phyloP scores from a whole-genome alignment of 2,329 filamentous ascomycete genomes.

The Epichloe glyceriae region DNA sequence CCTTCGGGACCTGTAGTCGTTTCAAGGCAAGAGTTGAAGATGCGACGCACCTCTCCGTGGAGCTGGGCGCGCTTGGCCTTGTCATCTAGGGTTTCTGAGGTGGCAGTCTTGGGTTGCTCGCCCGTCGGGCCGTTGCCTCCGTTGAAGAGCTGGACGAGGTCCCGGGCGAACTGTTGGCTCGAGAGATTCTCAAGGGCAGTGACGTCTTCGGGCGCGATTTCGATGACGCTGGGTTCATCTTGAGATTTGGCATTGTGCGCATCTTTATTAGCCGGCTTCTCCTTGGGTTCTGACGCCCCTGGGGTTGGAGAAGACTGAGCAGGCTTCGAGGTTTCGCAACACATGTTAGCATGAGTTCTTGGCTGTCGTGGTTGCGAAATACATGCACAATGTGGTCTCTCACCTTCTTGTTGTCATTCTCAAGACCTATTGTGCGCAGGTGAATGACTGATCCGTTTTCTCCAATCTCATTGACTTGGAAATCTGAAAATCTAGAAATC shows the following conservation, averaged over 20 bases:
- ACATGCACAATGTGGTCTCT: not conserved
- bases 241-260: slow-evolving; percentile 10
- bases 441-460: slow-evolving; percentile 66
- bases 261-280: not conserved
- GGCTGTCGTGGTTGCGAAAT: not conserved
- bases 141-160: slow-evolving; percentile 29
- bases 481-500: slow-evolving; percentile 65
- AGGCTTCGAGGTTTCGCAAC: slow-evolving; percentile 2
- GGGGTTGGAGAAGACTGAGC: slow-evolving; percentile 10
- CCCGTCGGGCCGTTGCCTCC: slow-evolving; percentile 18
- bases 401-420: slow-evolving; percentile 8
- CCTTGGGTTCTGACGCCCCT: slow-evolving; percentile 1
- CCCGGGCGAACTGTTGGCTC: slow-evolving; percentile 25
- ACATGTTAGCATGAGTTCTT: not conserved
- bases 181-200: slow-evolving; percentile 26
- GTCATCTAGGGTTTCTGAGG: slow-evolving; percentile 30
- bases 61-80: slow-evolving; percentile 32
- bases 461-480: slow-evolving; percentile 79
- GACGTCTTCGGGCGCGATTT: slow-evolving; percentile 21
- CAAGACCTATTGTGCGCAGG: slow-evolving; percentile 36
- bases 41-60: slow-evolving; percentile 56
- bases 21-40: slow-evolving; percentile 68
- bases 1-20: slow-evolving; percentile 49
- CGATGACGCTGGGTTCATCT: slow-evolving; percentile 7
- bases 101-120: slow-evolving; percentile 20